Conservation (phyloP, 176 grass and related monocot species). For the Ensete ventricosum region DNA sequence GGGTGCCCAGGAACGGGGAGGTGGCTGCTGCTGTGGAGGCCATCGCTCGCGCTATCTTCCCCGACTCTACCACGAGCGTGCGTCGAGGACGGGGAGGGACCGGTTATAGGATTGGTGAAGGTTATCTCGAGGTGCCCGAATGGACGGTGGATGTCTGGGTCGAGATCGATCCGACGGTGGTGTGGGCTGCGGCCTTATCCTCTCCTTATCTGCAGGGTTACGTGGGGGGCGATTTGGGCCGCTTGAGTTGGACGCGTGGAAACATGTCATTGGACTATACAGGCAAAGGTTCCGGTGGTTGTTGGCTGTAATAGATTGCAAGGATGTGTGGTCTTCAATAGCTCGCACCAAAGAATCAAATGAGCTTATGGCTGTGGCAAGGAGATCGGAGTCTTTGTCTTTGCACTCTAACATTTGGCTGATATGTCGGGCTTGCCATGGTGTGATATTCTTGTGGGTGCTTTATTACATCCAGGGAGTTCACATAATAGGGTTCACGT, state of each 20-base stretch:
- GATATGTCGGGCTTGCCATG: too few species aligned
- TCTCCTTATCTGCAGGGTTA: not conserved
- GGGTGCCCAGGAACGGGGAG: constrained; percentile 77
- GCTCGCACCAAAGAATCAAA: too few species aligned
- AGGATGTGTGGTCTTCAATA: not conserved
- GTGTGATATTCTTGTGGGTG: too few species aligned
- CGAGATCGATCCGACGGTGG: constrained; percentile 84
- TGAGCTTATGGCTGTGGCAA: too few species aligned
- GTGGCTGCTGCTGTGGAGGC: constrained; percentile 60
- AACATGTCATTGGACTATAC: not conserved
- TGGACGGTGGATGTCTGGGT: constrained; percentile 8
- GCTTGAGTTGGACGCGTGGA: not conserved
- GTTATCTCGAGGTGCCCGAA: constrained; percentile 58
- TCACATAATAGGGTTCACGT: too few species aligned
- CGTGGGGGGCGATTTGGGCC: not conserved
- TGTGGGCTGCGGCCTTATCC: constrained; percentile 55
- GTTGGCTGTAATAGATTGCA: not conserved
- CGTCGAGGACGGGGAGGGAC: not conserved
- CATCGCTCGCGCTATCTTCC: constrained; percentile 23
- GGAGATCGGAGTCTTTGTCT: too few species aligned
- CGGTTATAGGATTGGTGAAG: constrained; percentile 15
- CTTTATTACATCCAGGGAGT: too few species aligned
- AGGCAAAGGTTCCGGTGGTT: not conserved
- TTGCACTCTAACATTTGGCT: too few species aligned
- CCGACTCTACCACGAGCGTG: not conserved